Percentiles rank a stretch among this genome's conserved stretches.
Conservation (phyloP, 768 basidiomycete species). For the Tricholoma furcatifolium region DNA sequence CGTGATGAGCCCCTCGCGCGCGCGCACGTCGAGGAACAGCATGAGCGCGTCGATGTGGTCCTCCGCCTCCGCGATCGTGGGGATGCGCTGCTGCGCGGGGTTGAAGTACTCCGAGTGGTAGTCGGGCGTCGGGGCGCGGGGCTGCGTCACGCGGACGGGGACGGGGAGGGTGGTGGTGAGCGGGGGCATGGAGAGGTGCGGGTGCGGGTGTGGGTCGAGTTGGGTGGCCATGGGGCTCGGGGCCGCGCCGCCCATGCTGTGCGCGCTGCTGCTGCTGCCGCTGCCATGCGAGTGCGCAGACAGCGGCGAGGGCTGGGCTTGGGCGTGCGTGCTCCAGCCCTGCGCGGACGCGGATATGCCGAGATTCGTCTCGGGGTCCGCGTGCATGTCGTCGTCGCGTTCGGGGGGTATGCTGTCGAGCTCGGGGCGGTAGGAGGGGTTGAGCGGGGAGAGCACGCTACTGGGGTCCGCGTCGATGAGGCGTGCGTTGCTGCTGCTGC, state of each 20-base stretch:
- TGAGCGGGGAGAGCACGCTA: conserved; percentile 33
- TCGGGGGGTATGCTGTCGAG: conserved; percentile 19
- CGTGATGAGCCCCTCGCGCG: conserved; percentile 26
- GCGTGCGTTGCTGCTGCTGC: conserved; percentile 21
- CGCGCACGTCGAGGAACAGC: conserved; percentile 42
- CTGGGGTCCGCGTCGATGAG: conserved; percentile 13
- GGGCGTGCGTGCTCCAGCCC: too few relatives aligned
- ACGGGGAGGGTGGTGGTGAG: not conserved
- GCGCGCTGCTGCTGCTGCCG: not conserved
- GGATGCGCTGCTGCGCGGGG: conserved; percentile 15
- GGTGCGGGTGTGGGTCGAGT: not conserved
- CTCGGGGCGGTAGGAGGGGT: conserved; percentile 31
- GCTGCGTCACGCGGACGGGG: not conserved
- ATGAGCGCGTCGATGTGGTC: conserved; percentile 55
- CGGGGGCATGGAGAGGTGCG: not conserved
- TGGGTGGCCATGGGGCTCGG: not conserved
- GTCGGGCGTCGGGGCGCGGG: not conserved
- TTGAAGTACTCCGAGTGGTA: not conserved
- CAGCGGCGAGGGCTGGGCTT: conserved; percentile 9
- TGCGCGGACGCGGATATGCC: too few relatives aligned
- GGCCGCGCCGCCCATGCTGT: not conserved
- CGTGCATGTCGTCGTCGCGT: conserved; percentile 24
- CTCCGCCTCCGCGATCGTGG: conserved; percentile 50
- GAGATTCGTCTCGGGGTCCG: too few relatives aligned
- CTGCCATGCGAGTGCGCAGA: conserved; percentile 7